These are phyloP conservation scores for Sporothrix brasiliensis DNA, from an alignment of 2,329 filamentous ascomycete genomes.

Conservation along the genomic window DNA sequence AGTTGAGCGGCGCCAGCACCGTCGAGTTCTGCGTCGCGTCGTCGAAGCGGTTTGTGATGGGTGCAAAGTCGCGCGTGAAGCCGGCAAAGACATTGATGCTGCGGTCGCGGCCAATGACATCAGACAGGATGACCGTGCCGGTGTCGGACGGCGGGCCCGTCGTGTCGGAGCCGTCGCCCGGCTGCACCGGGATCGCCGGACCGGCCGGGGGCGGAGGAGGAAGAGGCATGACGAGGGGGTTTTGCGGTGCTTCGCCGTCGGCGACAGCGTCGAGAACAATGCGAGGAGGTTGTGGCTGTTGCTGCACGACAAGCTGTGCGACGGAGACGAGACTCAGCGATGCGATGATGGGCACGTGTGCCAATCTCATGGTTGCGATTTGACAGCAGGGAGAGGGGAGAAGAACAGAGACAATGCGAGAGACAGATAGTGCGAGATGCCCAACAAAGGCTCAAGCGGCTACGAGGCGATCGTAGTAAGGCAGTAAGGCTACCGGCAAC, in stretches of 20 bases:
- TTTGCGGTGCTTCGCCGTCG: not conserved
- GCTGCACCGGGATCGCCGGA: conserved; percentile 35
- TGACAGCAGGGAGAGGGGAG: not conserved
- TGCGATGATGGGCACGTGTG: conserved; percentile 27
- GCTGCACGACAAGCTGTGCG: conserved; percentile 33
- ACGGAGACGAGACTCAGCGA: conserved; percentile 33
- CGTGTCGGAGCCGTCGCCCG: conserved; percentile 39
- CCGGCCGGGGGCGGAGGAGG: conserved; percentile 34
- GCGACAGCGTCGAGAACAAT: conserved; percentile 6
- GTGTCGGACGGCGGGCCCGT: conserved; percentile 29
- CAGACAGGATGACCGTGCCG: conserved; percentile 70
- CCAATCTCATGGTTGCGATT: conserved; percentile 32
- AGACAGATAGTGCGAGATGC: not conserved
- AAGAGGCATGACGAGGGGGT: conserved; percentile 36
- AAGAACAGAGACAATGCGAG: not conserved
- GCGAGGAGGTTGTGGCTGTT: conserved; percentile 13
- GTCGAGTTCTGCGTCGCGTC: conserved; percentile 71
- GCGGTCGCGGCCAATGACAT: conserved; percentile 79
- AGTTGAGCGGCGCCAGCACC: conserved; percentile 84
- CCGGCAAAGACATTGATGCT: conserved; percentile 82
- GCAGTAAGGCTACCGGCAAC: not conserved
- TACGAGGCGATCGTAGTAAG: not conserved
- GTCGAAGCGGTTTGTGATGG: conserved; percentile 69
- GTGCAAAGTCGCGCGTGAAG: conserved; percentile 73
- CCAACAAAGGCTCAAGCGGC: conserved; percentile 6